Conservation (phyloP, 306 rosid genomes). For the Herpetospermum pedunculosum region DNA sequence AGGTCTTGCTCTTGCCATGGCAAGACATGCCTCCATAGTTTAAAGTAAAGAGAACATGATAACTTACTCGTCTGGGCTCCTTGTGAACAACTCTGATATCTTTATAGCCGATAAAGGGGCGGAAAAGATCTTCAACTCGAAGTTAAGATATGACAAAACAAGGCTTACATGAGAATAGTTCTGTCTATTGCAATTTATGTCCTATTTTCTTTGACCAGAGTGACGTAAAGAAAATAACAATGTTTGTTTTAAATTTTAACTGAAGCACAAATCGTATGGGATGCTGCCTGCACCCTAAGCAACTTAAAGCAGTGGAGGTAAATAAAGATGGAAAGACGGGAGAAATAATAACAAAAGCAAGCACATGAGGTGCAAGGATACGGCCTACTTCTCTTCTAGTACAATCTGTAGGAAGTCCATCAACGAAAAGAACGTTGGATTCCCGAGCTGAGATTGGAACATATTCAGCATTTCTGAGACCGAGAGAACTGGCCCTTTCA, state of each 20-base stretch:
- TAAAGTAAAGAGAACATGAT: neutral
- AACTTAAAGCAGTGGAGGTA: neutral
- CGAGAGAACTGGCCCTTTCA: conserved; percentile 27
- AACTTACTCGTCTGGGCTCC: conserved; percentile 78
- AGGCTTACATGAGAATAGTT: conserved; percentile 7
- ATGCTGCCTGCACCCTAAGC: neutral
- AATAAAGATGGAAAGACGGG: neutral
- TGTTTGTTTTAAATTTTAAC: neutral
- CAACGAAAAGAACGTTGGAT: conserved; percentile 59
- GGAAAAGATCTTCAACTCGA: conserved; percentile 46
- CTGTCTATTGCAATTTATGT: neutral
- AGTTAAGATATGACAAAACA: conserved; percentile 42
- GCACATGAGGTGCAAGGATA: conserved; percentile 33
- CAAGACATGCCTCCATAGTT: neutral
- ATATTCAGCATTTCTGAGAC: conserved; percentile 19
- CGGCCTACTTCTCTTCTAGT: conserved; percentile 89
- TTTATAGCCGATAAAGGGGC: conserved; percentile 66
- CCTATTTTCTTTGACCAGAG: neutral
- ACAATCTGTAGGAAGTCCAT: conserved; percentile 64
- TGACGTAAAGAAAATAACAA: neutral
- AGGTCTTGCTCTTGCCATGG: neutral
- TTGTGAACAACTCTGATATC: conserved; percentile 68
- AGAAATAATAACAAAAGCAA: neutral
- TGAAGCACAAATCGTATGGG: neutral
- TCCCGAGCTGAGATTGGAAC: conserved; percentile 23